These are phyloP conservation scores for Schwanniomyces occidentalis DNA, from an alignment of 805 yeast genomes.

Conservation along the genomic window DNA sequence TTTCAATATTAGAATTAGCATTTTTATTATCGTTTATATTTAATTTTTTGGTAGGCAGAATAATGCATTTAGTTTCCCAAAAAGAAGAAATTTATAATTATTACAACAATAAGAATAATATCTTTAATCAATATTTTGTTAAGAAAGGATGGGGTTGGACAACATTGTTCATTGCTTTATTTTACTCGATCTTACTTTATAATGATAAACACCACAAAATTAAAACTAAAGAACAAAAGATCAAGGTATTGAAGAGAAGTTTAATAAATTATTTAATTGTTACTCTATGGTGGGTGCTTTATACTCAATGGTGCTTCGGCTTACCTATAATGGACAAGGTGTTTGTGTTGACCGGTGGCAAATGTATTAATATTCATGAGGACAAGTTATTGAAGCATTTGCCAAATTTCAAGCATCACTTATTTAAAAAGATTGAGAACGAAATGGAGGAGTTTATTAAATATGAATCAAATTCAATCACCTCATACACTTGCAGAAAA, in stretches of 20 bases:
- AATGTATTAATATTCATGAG: constrained; percentile 45
- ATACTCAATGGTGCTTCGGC: constrained; percentile 87
- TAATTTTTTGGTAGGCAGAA: constrained; percentile 52
- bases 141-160: constrained; percentile 97
- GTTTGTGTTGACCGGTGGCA: constrained; percentile 81
- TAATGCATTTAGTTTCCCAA: constrained; percentile 46
- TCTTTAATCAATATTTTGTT: constrained; percentile 74
- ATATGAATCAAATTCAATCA: constrained; percentile 19
- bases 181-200: constrained; percentile 20
- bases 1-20: constrained; percentile 24
- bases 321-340: constrained; percentile 86
- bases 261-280: constrained; percentile 49
- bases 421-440: constrained; percentile 1
- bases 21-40: constrained; percentile 33
- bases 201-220: constrained; percentile 9
- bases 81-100: constrained; percentile 48
- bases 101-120: constrained; percentile 62
- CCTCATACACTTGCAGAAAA: constrained; percentile 36
- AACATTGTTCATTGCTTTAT: constrained; percentile 25
- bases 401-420: background rate
- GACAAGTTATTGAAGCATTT: background rate
- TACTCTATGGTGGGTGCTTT: constrained; percentile 81
- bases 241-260: constrained; percentile 16
- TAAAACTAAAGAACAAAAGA: constrained; percentile 5
- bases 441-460: constrained; percentile 1